Conservation (phyloP, 2,329 filamentous ascomycete genomes). For the Juglanconis oblonga region DNA sequence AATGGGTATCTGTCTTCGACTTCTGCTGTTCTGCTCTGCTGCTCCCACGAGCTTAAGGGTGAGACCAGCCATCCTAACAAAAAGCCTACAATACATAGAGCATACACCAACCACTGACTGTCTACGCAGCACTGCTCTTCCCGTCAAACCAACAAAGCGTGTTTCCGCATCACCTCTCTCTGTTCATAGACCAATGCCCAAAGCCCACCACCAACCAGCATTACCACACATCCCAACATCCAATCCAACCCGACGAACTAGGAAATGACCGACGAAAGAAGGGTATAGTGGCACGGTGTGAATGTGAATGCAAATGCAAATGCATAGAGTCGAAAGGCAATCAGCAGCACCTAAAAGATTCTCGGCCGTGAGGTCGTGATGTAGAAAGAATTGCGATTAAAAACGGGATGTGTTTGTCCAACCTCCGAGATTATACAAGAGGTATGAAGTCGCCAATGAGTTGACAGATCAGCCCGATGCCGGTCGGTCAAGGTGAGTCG, state of each 20-base stretch:
- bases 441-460: background rate
- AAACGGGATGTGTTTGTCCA: background rate
- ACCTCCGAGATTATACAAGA: background rate
- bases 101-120: background rate
- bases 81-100: background rate
- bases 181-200: background rate
- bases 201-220: background rate
- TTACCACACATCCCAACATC: background rate
- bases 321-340: background rate
- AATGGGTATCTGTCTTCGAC: constrained; percentile 4
- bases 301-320: background rate
- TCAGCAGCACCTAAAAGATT: background rate
- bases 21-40: background rate
- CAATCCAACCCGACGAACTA: background rate
- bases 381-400: background rate
- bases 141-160: background rate
- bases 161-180: background rate
- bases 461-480: background rate
- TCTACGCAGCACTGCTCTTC: background rate
- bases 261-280: background rate
- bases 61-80: background rate
- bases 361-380: background rate
- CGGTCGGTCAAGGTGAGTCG: background rate
- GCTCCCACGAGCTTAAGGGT: background rate
- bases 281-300: background rate